Percentiles rank a stretch among this genome's conserved stretches.
Conservation (phyloP, 148 eudicot genomes). For the Selenicereus undatus region DNA sequence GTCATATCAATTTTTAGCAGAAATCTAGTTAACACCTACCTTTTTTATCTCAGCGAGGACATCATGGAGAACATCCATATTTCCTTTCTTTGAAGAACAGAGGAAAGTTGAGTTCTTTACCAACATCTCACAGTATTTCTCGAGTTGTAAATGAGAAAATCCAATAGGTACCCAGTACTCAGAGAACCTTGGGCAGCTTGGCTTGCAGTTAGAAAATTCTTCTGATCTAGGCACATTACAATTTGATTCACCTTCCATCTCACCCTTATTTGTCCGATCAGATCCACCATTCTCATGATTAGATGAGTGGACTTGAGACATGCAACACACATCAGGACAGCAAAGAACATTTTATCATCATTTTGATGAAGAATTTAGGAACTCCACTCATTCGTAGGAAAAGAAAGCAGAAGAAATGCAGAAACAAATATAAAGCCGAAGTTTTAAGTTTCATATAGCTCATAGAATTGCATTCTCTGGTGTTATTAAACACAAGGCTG, state of each 20-base stretch:
- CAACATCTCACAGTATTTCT: slow-evolving; percentile 68
- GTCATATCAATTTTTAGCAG: neutral
- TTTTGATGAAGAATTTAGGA: neutral
- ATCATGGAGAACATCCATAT: slow-evolving; percentile 43
- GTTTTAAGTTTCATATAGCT: neutral
- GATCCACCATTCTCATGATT: slow-evolving; percentile 8
- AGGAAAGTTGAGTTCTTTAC: slow-evolving; percentile 42
- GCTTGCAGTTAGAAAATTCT: slow-evolving; percentile 26
- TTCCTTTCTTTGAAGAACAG: slow-evolving; percentile 42
- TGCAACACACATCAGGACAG: neutral
- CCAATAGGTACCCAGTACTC: slow-evolving; percentile 85
- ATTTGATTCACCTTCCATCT: slow-evolving; percentile 15
- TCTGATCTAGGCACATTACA: slow-evolving; percentile 12
- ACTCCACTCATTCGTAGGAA: neutral
- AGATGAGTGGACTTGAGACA: slow-evolving; percentile 9
- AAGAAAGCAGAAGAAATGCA: slow-evolving; percentile 1
- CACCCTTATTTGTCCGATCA: slow-evolving; percentile 11
- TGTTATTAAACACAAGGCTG: too few species aligned
- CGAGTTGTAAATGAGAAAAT: slow-evolving; percentile 77
- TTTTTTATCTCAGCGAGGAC: slow-evolving; percentile 42
- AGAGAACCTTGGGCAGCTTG: slow-evolving; percentile 37
- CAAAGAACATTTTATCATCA: neutral
- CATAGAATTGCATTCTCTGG: too few species aligned
- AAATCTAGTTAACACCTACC: slow-evolving; percentile 36
- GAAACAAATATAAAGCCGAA: neutral